Evolutionary conservation across 1,284 basidiomycete species (phyloP).

Genomic region (Papiliotrema laurentii): DNA sequence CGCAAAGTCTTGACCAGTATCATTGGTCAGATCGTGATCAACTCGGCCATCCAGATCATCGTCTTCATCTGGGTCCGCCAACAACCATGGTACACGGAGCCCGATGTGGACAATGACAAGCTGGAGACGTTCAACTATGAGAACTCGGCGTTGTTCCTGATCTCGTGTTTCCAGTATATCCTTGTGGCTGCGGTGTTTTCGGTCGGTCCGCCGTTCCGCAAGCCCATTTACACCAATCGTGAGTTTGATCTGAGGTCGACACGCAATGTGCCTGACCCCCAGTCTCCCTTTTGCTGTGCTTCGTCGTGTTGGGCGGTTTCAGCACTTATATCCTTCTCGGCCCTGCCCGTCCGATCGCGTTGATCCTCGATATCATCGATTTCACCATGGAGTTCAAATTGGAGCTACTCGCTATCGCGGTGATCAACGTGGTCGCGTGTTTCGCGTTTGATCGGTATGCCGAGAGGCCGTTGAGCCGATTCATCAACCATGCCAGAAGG

Average conservation of each 20-base stretch:
- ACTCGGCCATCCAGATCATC: slow-evolving; percentile 76
- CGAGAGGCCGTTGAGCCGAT: slow-evolving; percentile 57
- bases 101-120: slow-evolving; percentile 63
- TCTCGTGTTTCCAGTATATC: slow-evolving; percentile 98
- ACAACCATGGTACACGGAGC: slow-evolving; percentile 74
- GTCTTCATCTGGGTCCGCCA: slow-evolving; percentile 81
- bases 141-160: slow-evolving; percentile 86
- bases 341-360: slow-evolving; percentile 60
- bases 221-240: slow-evolving; percentile 94
- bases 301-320: slow-evolving; percentile 63
- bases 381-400: slow-evolving; percentile 68
- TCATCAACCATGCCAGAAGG: slow-evolving; percentile 50
- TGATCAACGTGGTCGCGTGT: slow-evolving; percentile 68
- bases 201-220: slow-evolving; percentile 94
- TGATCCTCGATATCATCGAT: slow-evolving; percentile 71
- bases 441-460: slow-evolving; percentile 78
- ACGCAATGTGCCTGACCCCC: not conserved
- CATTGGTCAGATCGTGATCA: slow-evolving; percentile 87
- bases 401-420: slow-evolving; percentile 65
- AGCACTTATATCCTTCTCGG: slow-evolving; percentile 69
- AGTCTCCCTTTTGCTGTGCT: slow-evolving; percentile 74
- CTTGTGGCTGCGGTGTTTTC: slow-evolving; percentile 94
- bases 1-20: slow-evolving; percentile 93
- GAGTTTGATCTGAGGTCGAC: slow-evolving; percentile 28
- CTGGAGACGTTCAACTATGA: slow-evolving; percentile 89